These are phyloP conservation scores for Zelonia costaricensis DNA, from an alignment of 208 protist species.

Conservation along the genomic window DNA sequence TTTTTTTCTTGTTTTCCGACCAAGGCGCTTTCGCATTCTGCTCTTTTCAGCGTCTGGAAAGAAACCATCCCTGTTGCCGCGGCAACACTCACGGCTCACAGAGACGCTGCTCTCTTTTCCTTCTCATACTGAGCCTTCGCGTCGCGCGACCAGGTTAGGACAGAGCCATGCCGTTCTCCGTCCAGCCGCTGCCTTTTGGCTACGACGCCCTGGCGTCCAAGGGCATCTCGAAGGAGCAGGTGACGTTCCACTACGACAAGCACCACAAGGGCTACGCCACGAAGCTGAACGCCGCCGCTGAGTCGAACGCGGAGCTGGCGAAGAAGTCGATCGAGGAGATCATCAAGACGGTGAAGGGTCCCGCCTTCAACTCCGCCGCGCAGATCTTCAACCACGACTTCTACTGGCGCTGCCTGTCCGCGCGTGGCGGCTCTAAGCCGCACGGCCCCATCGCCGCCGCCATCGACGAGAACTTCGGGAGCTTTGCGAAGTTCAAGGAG, in stretches of 20 bases:
- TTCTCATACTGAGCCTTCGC: no score
- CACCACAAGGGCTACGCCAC: constrained; percentile 91
- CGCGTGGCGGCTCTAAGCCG: constrained; percentile 62
- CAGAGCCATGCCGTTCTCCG: constrained; percentile 75
- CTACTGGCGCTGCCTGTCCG: constrained; percentile 86
- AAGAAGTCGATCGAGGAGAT: constrained; percentile 84
- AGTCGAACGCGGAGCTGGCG: constrained; percentile 58
- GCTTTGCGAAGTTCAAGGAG: constrained; percentile 93
- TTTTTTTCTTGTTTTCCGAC: no score
- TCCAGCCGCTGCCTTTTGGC: constrained; percentile 73
- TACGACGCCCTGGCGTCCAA: constrained; percentile 81
- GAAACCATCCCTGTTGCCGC: no score
- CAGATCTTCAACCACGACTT: constrained; percentile 90
- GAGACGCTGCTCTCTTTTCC: no score
- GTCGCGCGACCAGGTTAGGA: no score
- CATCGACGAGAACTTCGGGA: constrained; percentile 86
- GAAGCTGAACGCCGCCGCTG: constrained; percentile 88
- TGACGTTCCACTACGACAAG: constrained; percentile 93
- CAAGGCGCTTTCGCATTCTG: no score
- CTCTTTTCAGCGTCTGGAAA: no score
- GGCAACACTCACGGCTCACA: no score
- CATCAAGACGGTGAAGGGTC: constrained; percentile 79
- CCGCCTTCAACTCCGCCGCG: constrained; percentile 89
- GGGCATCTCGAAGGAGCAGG: constrained; percentile 86
- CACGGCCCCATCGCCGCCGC: constrained; percentile 53